These are phyloP conservation scores for Hysterium pulicare DNA, from an alignment of 2,329 filamentous ascomycete species.

Conservation along the genomic window DNA sequence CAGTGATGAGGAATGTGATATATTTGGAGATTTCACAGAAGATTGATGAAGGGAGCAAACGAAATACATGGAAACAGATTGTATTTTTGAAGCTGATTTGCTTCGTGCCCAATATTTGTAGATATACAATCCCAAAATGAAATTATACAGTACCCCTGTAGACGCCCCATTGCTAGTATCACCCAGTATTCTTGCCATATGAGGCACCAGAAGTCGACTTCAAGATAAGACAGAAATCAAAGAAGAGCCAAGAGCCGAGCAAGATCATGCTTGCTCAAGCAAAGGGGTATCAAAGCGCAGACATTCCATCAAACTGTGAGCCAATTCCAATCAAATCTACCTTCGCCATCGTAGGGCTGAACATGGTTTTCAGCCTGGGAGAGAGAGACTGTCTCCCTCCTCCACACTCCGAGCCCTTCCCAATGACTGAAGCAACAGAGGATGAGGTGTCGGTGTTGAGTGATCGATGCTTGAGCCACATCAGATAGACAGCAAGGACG, in stretches of 20 bases:
- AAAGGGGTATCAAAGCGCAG: not conserved
- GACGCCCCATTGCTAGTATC: not conserved
- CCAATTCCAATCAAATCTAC: constrained; percentile 12
- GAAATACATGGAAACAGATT: no score
- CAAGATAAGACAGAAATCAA: not conserved
- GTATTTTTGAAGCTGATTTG: no score
- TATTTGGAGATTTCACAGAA: no score
- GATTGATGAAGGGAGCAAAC: no score
- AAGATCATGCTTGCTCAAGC: not conserved
- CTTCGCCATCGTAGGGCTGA: not conserved
- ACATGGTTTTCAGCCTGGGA: not conserved
- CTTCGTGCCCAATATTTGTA: no score
- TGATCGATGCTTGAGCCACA: constrained; percentile 17
- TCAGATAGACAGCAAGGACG: constrained; percentile 20
- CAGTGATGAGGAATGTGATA: no score
- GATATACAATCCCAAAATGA: not conserved
- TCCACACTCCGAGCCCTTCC: not conserved
- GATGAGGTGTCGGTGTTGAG: constrained; percentile 4
- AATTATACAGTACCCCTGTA: not conserved
- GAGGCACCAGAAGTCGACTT: not conserved
- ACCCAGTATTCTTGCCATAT: not conserved
- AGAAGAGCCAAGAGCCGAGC: not conserved
- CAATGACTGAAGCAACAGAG: not conserved
- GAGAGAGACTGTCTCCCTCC: not conserved
- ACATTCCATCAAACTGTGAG: constrained; percentile 10